A percentile compares a stretch with the other conserved stretches of the same genome.
Conservation (phyloP, 1,284 basidiomycete genomes). For the Porphyrellus sp. region DNA sequence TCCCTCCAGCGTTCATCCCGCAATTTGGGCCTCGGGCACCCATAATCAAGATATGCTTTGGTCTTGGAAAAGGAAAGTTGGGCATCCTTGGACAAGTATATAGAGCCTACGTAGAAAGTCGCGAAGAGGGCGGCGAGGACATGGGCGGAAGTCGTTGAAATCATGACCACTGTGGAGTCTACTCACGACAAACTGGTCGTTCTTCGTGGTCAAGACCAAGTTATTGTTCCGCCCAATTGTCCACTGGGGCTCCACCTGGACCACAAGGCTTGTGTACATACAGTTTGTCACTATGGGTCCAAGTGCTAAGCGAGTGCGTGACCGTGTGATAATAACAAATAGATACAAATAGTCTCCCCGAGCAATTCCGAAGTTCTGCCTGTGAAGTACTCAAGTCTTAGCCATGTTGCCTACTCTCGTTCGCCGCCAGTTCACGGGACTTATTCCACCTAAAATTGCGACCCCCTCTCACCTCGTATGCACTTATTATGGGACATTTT, state of each 20-base stretch:
- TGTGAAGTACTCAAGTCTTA: constrained; percentile 2
- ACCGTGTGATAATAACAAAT: constrained; percentile 23
- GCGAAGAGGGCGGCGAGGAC: constrained; percentile 48
- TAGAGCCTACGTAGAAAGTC: constrained; percentile 57
- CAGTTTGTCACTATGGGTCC: constrained; percentile 18
- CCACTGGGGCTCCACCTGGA: too few species aligned
- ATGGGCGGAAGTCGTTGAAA: constrained; percentile 41
- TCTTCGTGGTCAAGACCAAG: constrained; percentile 15
- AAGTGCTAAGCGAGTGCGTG: constrained; percentile 11
- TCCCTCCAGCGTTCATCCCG: constrained; percentile 58
- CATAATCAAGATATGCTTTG: constrained; percentile 26
- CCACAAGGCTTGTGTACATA: not conserved
- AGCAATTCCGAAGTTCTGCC: constrained; percentile 17
- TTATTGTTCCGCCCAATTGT: constrained; percentile 20
- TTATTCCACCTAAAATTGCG: constrained; percentile 94
- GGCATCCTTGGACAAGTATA: constrained; percentile 58
- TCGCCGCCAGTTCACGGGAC: constrained; percentile 76
- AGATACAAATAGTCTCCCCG: constrained; percentile 23
- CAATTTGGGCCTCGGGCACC: constrained; percentile 31
- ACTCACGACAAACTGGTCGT: constrained; percentile 4
- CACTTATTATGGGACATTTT: not conserved
- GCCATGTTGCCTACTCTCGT: constrained; percentile 79
- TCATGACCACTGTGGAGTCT: constrained; percentile 18
- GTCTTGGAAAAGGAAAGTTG: constrained; percentile 47
- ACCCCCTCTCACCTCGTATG: constrained; percentile 84